phyloP scores from a whole-genome alignment of 2,329 filamentous ascomycete species.

The Bipolaris zeicola region DNA sequence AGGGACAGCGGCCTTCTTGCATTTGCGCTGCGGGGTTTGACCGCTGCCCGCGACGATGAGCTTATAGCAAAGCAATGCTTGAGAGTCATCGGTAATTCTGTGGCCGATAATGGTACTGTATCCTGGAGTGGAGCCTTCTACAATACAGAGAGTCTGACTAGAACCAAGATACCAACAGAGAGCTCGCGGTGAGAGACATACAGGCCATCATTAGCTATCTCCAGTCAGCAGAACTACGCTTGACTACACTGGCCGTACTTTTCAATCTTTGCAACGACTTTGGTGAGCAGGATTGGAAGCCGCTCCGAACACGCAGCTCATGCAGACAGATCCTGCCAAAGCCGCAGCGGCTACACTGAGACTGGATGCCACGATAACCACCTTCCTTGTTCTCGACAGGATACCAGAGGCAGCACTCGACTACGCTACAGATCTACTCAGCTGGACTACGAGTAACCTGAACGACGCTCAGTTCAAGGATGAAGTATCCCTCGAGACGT shows the following conservation, averaged over 20 bases:
- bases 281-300: slow-evolving; percentile 30
- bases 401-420: slow-evolving; percentile 41
- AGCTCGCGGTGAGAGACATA: slow-evolving; percentile 32
- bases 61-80: slow-evolving; percentile 42
- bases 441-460: slow-evolving; percentile 45
- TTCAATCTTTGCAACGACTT: slow-evolving; percentile 54
- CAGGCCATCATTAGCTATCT: slow-evolving; percentile 36
- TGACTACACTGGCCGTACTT: slow-evolving; percentile 48
- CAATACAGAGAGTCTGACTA: slow-evolving; percentile 21
- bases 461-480: slow-evolving; percentile 42
- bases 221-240: slow-evolving; percentile 26
- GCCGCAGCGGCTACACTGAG: slow-evolving; percentile 40
- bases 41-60: slow-evolving; percentile 22
- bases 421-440: slow-evolving; percentile 43
- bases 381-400: slow-evolving; percentile 29
- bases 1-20: slow-evolving; percentile 37
- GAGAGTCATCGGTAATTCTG: slow-evolving; percentile 47
- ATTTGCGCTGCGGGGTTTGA: slow-evolving; percentile 33
- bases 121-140: background rate
- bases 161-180: slow-evolving; percentile 41
- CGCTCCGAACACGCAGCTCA: slow-evolving; percentile 18
- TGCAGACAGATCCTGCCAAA: slow-evolving; percentile 41
- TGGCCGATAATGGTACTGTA: slow-evolving; percentile 44
- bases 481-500: slow-evolving; percentile 34
- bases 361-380: slow-evolving; percentile 39